These are phyloP conservation scores for Apiospora saccharicola DNA, from an alignment of 2,329 filamentous ascomycete genomes.

Conservation along the genomic window DNA sequence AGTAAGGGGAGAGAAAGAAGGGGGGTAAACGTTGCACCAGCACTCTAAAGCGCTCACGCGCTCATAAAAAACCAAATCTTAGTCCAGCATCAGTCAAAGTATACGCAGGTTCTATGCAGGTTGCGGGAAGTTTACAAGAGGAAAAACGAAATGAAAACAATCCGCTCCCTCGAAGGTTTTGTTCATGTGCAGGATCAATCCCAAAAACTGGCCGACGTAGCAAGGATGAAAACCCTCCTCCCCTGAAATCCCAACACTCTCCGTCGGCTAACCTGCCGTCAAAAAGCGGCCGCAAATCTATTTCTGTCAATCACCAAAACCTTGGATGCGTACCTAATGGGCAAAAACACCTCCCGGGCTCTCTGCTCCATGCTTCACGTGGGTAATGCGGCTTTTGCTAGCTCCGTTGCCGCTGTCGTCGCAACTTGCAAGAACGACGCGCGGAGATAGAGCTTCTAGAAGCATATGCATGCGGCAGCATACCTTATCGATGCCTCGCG, in stretches of 20 bases:
- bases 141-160: too few relatives aligned
- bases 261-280: neutral
- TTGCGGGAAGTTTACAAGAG: neutral
- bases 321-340: neutral
- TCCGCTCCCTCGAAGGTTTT: slow-evolving; percentile 1
- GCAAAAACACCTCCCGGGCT: neutral
- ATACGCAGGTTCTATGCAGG: neutral
- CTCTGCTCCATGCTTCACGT: slow-evolving; percentile 7
- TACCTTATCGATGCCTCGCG: neutral
- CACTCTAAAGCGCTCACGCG: slow-evolving; percentile 11
- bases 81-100: neutral
- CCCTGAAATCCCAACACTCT: neutral
- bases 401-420: slow-evolving; percentile 1
- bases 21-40: neutral
- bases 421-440: neutral
- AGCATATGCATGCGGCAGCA: neutral
- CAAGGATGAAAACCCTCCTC: neutral
- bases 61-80: neutral
- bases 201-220: neutral
- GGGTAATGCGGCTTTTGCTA: neutral
- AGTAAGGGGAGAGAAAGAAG: neutral
- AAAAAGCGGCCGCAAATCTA: neutral
- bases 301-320: neutral
- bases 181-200: neutral
- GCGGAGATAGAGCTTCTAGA: neutral